phyloP scores from a whole-genome alignment of 768 basidiomycete genomes.

The Pseudohyphozyma bogoriensis region DNA sequence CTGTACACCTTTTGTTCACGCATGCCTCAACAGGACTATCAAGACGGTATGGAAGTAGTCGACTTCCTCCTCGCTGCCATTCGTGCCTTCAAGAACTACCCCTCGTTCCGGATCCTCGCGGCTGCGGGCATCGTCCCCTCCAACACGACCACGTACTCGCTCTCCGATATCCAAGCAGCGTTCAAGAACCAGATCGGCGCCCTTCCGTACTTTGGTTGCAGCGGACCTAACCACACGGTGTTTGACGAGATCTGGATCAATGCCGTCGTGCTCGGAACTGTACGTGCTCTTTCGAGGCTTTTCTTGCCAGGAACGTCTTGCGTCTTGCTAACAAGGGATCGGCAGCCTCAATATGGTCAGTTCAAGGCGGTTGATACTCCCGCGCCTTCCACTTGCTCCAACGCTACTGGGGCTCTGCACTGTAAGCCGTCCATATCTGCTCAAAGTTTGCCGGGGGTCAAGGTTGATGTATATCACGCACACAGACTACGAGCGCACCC shows the following conservation, averaged over 20 bases:
- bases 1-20: no score
- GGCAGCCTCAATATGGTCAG: not conserved
- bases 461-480: no score
- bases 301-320: not conserved
- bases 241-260: not conserved
- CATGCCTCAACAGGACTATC: no score
- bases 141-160: slow-evolving; percentile 49
- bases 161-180: slow-evolving; percentile 32
- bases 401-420: not conserved
- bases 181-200: no score
- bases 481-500: not conserved
- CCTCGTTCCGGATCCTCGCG: slow-evolving; percentile 62
- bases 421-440: no score
- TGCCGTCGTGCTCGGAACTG: not conserved
- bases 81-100: slow-evolving; percentile 45
- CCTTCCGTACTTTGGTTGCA: not conserved
- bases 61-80: slow-evolving; percentile 34
- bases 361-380: not conserved
- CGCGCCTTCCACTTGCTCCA: not conserved
- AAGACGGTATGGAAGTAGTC: slow-evolving; percentile 31
- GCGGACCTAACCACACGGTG: not conserved
- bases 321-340: no score
- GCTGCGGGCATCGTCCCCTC: slow-evolving; percentile 65
- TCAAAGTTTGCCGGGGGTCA: no score
- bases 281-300: not conserved